A percentile compares a stretch with the other conserved stretches of the same genome.
These are phyloP conservation scores for Colletotrichum limetticola DNA, from an alignment of 2,329 filamentous ascomycete genomes.

Conservation along the genomic window DNA sequence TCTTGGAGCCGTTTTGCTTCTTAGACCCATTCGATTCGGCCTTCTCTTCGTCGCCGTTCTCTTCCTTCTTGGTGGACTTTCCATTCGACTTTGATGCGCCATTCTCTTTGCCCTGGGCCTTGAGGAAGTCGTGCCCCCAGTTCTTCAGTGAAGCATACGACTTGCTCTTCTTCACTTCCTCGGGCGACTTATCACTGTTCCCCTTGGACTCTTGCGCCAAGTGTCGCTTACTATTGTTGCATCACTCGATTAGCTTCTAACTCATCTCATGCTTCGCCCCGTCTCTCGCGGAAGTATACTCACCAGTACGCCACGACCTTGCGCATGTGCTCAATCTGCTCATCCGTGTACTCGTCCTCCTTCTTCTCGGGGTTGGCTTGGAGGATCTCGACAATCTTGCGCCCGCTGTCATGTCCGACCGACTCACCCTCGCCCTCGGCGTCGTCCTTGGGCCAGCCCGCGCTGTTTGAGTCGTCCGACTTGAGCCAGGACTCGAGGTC, in stretches of 20 bases:
- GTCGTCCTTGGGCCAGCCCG: conserved; percentile 70
- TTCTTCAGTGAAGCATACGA: conserved; percentile 71
- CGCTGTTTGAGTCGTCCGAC: conserved; percentile 64
- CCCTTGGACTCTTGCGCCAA: conserved; percentile 71
- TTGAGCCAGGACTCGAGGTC: conserved; percentile 73
- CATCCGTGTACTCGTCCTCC: conserved; percentile 65
- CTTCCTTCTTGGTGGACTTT: background rate
- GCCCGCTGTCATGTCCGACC: conserved; percentile 71
- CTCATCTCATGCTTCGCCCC: background rate
- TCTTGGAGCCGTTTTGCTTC: conserved; percentile 33
- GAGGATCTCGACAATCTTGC: conserved; percentile 72
- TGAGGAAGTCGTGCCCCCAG: conserved; percentile 67
- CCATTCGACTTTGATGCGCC: background rate
- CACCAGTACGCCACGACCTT: conserved; percentile 71
- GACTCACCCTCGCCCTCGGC: conserved; percentile 67
- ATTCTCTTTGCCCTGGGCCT: conserved; percentile 44
- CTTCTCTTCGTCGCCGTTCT: conserved; percentile 6
- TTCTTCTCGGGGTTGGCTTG: conserved; percentile 70
- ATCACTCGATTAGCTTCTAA: background rate
- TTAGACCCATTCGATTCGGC: conserved; percentile 9
- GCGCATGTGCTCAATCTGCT: conserved; percentile 68
- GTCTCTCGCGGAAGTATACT: conserved; percentile 14
- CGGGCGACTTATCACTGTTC: conserved; percentile 62
- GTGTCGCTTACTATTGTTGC: conserved; percentile 63
- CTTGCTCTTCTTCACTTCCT: conserved; percentile 59